A percentile compares a stretch with the other conserved stretches of the same genome.
These are phyloP conservation scores for Panaeolus cyanescens DNA, from an alignment of 768 basidiomycete genomes.

Conservation along the genomic window DNA sequence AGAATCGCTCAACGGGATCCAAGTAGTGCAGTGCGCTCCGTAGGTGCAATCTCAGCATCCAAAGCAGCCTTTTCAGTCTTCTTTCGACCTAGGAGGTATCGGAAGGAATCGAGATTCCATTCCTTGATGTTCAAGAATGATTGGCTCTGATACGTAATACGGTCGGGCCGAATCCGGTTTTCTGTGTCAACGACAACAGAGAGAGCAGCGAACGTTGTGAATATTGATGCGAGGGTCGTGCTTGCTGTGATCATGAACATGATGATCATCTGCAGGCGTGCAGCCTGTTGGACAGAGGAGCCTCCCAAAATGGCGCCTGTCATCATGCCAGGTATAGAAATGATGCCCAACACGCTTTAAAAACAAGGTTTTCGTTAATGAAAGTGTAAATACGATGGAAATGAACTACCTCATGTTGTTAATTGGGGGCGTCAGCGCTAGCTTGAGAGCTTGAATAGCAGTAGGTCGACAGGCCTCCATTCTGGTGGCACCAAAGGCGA, in stretches of 20 bases:
- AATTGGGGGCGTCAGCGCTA: conserved; percentile 79
- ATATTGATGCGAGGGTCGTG: conserved; percentile 70
- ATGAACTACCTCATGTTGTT: conserved; percentile 78
- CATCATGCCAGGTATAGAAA: conserved; percentile 90
- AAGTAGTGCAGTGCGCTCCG: background rate
- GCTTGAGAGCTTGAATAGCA: conserved; percentile 73
- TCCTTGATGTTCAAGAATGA: conserved; percentile 9
- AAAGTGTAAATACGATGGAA: background rate
- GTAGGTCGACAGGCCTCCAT: conserved; percentile 84
- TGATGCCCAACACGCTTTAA: conserved; percentile 69
- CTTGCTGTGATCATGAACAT: conserved; percentile 91
- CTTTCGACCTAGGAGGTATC: background rate
- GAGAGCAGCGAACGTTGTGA: conserved; percentile 62
- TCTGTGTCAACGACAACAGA: conserved; percentile 66
- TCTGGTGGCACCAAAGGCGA: conserved; percentile 84
- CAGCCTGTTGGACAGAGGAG: conserved; percentile 81
- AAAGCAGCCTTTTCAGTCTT: background rate
- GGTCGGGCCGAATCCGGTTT: conserved; percentile 63
- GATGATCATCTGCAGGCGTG: conserved; percentile 88
- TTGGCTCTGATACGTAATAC: conserved; percentile 43
- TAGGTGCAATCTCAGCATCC: background rate
- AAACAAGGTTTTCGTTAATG: background rate
- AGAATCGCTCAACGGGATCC: background rate
- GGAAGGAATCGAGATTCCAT: background rate
- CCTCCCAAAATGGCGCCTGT: conserved; percentile 90